Evolutionary conservation across 768 basidiomycete genomes (phyloP).

Genomic region (Butyriboletus loyo): DNA sequence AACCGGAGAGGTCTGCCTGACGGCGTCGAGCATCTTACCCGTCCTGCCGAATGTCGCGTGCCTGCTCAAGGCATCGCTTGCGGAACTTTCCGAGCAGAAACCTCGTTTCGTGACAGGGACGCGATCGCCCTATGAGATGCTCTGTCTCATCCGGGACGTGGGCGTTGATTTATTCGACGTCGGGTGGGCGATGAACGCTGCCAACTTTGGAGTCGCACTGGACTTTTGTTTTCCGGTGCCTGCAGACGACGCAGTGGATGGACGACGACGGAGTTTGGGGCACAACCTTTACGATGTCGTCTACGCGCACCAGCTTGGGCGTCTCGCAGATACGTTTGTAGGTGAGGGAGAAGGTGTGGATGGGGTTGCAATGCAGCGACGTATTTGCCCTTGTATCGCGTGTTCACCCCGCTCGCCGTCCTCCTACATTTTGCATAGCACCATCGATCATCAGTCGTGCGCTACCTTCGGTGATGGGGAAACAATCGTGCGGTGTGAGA

Average conservation of each 20-base stretch:
- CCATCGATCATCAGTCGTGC: constrained; percentile 34
- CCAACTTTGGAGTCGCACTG: constrained; percentile 68
- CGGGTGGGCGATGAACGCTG: constrained; percentile 66
- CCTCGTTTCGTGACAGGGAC: constrained; percentile 58
- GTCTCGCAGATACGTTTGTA: constrained; percentile 43
- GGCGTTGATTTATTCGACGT: constrained; percentile 79
- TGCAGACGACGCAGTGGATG: neutral
- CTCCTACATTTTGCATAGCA: constrained; percentile 43
- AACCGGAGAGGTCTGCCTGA: neutral
- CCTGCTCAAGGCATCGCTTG: constrained; percentile 60
- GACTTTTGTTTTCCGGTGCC: constrained; percentile 72
- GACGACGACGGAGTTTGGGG: constrained; percentile 41
- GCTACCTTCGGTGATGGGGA: neutral
- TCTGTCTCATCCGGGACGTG: constrained; percentile 56
- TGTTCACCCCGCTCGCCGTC: constrained; percentile 48
- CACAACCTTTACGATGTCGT: constrained; percentile 65
- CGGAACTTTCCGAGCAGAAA: constrained; percentile 50
- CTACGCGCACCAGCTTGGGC: constrained; percentile 61
- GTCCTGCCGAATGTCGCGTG: constrained; percentile 26
- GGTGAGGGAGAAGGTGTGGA: constrained; percentile 9
- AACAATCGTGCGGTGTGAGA: constrained; percentile 16
- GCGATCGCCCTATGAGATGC: constrained; percentile 71
- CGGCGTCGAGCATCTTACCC: neutral
- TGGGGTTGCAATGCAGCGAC: neutral
- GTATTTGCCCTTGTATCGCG: constrained; percentile 50